Evolutionary conservation across 2,329 filamentous ascomycete species (phyloP).

Genomic region (Penicillium nordicum): DNA sequence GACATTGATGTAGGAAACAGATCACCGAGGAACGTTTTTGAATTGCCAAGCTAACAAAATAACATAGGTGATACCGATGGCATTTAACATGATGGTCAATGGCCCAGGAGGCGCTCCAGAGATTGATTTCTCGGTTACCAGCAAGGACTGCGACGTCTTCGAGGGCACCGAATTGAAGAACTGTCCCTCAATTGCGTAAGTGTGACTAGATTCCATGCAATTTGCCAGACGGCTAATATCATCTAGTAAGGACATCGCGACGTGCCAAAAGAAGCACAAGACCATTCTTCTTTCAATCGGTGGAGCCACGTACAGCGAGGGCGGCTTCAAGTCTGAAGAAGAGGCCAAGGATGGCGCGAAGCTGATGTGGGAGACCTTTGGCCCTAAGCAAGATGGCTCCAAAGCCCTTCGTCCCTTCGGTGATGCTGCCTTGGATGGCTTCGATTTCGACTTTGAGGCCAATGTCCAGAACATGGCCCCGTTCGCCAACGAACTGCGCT

Average conservation of each 20-base stretch:
- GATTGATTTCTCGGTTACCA: constrained; percentile 64
- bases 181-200: constrained; percentile 64
- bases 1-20: constrained; percentile 17
- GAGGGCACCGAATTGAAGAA: constrained; percentile 55
- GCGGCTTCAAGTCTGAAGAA: constrained; percentile 56
- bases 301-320: constrained; percentile 66
- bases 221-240: constrained; percentile 16
- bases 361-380: constrained; percentile 68
- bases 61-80: constrained; percentile 58
- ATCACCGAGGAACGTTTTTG: rapidly evolving
- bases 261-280: constrained; percentile 65
- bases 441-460: constrained; percentile 73
- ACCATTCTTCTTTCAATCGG: constrained; percentile 70
- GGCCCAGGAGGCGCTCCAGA: constrained; percentile 49
- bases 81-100: constrained; percentile 60
- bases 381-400: constrained; percentile 48
- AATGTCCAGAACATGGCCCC: constrained; percentile 56
- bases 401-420: constrained; percentile 63
- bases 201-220: neutral
- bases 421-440: constrained; percentile 64
- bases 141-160: constrained; percentile 60
- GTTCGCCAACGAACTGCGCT: constrained; percentile 59
- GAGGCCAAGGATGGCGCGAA: constrained; percentile 58
- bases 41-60: constrained; percentile 9
- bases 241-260: constrained; percentile 45